Percentiles rank a stretch among this genome's conserved stretches.
Conservation (phyloP, 1,284 basidiomycete genomes). For the Pseudomicrostroma phylloplanum region DNA sequence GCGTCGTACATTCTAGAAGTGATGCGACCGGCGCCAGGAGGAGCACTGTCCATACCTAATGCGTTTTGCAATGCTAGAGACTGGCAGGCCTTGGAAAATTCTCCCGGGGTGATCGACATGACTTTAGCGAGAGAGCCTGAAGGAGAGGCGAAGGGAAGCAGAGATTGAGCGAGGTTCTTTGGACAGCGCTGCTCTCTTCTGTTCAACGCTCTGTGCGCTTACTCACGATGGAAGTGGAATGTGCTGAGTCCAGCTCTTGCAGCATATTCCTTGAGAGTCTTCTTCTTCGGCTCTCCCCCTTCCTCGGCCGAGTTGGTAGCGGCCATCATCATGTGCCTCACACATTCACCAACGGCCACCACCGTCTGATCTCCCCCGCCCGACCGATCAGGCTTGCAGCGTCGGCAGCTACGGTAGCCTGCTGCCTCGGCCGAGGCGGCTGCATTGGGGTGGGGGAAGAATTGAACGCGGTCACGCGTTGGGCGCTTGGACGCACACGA, state of each 20-base stretch:
- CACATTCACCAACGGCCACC: slow-evolving; percentile 15
- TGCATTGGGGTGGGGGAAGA: slow-evolving; percentile 16
- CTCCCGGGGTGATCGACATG: slow-evolving; percentile 16
- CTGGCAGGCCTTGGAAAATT: slow-evolving; percentile 16
- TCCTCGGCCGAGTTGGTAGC: slow-evolving; percentile 9
- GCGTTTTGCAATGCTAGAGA: slow-evolving; percentile 18
- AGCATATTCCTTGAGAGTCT: slow-evolving; percentile 20
- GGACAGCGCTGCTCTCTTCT: not conserved
- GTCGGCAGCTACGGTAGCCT: slow-evolving; percentile 18
- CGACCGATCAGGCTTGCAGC: slow-evolving; percentile 17
- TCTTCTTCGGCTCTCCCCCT: slow-evolving; percentile 14
- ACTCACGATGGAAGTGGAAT: slow-evolving; percentile 21
- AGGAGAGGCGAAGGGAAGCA: not conserved
- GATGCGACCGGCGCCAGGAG: not conserved
- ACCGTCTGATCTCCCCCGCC: slow-evolving; percentile 16
- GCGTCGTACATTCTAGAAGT: not conserved
- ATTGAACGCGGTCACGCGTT: slow-evolving; percentile 12
- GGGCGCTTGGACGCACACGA: slow-evolving; percentile 19
- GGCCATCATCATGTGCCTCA: slow-evolving; percentile 15
- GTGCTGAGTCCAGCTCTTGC: slow-evolving; percentile 14
- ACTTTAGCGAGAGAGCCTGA: slow-evolving; percentile 15
- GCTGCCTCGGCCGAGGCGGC: slow-evolving; percentile 13
- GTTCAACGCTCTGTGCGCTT: not conserved
- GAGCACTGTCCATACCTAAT: slow-evolving; percentile 13
- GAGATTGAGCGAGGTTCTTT: not conserved